A percentile compares a stretch with the other conserved stretches of the same genome.
phyloP scores from a whole-genome alignment of 2,329 filamentous ascomycete genomes.

The Aphanocladium album region DNA sequence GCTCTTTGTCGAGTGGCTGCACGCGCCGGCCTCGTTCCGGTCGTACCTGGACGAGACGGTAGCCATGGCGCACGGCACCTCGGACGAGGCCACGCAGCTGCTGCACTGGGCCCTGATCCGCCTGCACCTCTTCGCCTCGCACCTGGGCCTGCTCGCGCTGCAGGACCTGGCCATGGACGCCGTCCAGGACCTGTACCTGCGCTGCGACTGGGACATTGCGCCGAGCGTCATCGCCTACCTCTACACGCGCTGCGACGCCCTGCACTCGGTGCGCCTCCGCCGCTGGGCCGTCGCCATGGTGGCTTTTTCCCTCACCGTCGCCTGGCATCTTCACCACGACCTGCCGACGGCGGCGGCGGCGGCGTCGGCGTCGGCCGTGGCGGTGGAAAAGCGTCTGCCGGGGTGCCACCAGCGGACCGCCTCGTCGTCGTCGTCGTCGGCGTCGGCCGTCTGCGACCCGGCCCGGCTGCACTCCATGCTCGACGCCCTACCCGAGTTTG shows the following conservation, averaged over 20 bases:
- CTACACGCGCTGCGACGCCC: constrained; percentile 48
- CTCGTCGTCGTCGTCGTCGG: neutral
- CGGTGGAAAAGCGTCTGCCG: neutral
- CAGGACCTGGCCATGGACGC: constrained; percentile 56
- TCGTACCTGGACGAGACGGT: constrained; percentile 39
- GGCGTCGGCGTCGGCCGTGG: constrained; percentile 8
- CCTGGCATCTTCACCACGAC: constrained; percentile 22
- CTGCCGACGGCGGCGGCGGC: constrained; percentile 21
- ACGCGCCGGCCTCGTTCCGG: constrained; percentile 38
- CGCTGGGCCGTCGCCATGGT: constrained; percentile 58
- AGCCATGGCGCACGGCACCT: constrained; percentile 21
- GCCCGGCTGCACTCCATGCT: constrained; percentile 40
- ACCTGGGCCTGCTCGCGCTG: constrained; percentile 43
- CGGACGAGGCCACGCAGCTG: constrained; percentile 28
- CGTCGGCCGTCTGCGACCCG: constrained; percentile 14
- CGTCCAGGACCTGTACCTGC: constrained; percentile 54
- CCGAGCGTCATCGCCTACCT: constrained; percentile 46
- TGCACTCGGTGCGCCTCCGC: constrained; percentile 46
- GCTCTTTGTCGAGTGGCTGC: constrained; percentile 50
- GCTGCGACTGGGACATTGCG: constrained; percentile 54
- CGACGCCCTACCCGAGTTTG: constrained; percentile 40
- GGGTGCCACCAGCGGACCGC: neutral
- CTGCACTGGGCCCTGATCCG: constrained; percentile 53
- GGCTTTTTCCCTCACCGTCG: constrained; percentile 45
- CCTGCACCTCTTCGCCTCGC: constrained; percentile 53